Base-by-base conservation (phyloP, 2,329 filamentous ascomycete species). In the Aspergillus calidoustus region DNA sequence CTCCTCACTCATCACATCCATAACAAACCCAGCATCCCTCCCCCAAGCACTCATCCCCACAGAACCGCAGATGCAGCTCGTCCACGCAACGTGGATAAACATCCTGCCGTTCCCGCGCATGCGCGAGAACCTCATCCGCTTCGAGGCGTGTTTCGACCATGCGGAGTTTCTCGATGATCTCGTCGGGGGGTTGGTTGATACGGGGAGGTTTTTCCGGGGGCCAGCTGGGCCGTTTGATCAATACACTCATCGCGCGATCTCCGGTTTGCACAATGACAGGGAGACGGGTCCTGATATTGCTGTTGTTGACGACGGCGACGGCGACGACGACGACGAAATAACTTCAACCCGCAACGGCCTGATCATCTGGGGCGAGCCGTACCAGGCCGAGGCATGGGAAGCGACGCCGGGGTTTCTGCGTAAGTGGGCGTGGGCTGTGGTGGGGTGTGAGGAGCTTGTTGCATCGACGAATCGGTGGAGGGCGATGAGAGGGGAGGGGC, bases 21-120 rank as follows among this genome's bases (percentile, higher is more conserved):
- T 41, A 15, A 41, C 11, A 6, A 15, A 3, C 11, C 11, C 11
- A 1, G 34, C 34, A 13, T 15, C 4, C 11, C 66, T 74, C 17
- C 68, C 68, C 2, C 47, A 57, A 3, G 34, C 41, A 17, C 62
- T 71, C 2, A 22, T 52, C 25, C 68, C 68, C 2, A 70, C 64
- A 0, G 15, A 48, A 2, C 47, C 64, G 2, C 69, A 71, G 30
- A 65, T 55, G 49, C 55, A 47, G 7, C 23, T 63, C 3, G n/a
- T 51, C 8, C 68, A 71, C 54, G 59, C 62, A 1, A 59, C 61
- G 0, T 71, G 66, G 64, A 66, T 70, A 28, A 64, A 68, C 43
- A 19, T 64, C 1, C 38, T 71, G 7, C 69, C 69, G 0, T 65
- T 68, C 8, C 57, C 64, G 3, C 47, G 38, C 7, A 66, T 69